Base-by-base conservation (phyloP, 306 rosid species). In the Prunus kanzakura region DNA sequence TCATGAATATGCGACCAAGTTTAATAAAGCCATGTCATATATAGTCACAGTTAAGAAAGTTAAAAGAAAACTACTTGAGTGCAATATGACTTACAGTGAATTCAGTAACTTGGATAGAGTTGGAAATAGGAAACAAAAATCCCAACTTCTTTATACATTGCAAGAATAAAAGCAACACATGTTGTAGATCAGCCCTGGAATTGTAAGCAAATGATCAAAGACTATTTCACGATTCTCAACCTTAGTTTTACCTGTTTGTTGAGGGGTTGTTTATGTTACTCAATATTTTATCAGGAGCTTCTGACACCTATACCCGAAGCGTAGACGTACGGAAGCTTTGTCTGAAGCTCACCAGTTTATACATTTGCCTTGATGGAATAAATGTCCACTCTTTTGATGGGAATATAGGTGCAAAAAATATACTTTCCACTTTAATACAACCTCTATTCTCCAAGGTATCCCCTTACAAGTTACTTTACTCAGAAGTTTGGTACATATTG, bases 1-100 rank as follows among this genome's bases (percentile, higher is more conserved):
- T 94, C 97, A 5, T 93, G 95, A 80, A 94, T 94, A 97, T 94
- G 86, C 63, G 54, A 38, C 54, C n/a, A 32, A 71, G 55, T 15
- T 29, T 32, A 13, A 64, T 60, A 73, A 15, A 19, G 16, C 51
- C 73, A 29, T 61, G 73, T 75, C 64, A 77, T 62, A 22, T 73
- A 32, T 29, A 8, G 16, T 29, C 29, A 43, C 27, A 4, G 23
- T 23, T 19, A 27, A 19, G n/a, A n/a, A 61, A 61, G 69, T 13
- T 49, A 19, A 49, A 4, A 6, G 69, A 6, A 46, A 18, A 61
- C 4, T 0, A 19, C 1, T 0, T 0, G 5, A 58, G 77, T 41
- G 67, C 19, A 3, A 56, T 13, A 29, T 64, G 71, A 69, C 92
- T 88, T 83, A 95, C 98, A 11, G 97, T 95, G 85, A 92, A 95